Base-by-base conservation (phyloP, 345 rosid species). In the Arabidopsis arenosa region DNA sequence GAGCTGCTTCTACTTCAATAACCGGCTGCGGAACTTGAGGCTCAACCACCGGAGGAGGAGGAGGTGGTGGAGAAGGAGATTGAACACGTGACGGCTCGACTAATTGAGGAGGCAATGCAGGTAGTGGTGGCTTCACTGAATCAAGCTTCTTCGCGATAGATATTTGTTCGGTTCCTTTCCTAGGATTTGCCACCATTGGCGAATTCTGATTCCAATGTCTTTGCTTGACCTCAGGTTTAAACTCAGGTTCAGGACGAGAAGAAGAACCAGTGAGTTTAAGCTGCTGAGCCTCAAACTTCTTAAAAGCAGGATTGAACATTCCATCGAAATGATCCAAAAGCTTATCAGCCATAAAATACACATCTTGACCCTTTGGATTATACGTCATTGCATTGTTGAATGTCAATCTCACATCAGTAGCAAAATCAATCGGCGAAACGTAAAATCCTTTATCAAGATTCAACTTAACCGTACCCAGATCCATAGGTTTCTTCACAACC, bases 361-460 rank as follows among this genome's bases (percentile, higher is more conserved):
- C 90, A 21, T 90, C 93, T 53, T 90, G 96, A 4, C 90, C 93
- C 51, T 80, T 86, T 3, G 96, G 96, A 39, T 90, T 90, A 72
- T 90, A 90, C 80, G 76, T 60, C 93, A 85, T 85, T 39, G 96
- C 96, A 72, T 90, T 90, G 35, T 52, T 74, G 79, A 90, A 88
- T 0, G 93, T 88, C 75, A 90, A 82, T 57, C 91, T 81, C 2
- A 90, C 91, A 79, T 90, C 96, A 0, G 84, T 72, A 0, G 93
- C 96, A 7, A 90, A 90, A 71, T 85, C 88, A 44, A 60, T 0
- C 0, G 96, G 92, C 23, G 93, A 85, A 40, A 44, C 73, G 47
- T 88, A 90, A 41, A 81, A 36, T 12, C 86, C 78, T 58, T 85
- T 83, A 1, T 75, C 64, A 40, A 90, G 77, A 70, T 81, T 90